Evolutionary conservation across 495 filamentous ascomycete genomes (phyloP).

Genomic region (Neurospora sp.): DNA sequence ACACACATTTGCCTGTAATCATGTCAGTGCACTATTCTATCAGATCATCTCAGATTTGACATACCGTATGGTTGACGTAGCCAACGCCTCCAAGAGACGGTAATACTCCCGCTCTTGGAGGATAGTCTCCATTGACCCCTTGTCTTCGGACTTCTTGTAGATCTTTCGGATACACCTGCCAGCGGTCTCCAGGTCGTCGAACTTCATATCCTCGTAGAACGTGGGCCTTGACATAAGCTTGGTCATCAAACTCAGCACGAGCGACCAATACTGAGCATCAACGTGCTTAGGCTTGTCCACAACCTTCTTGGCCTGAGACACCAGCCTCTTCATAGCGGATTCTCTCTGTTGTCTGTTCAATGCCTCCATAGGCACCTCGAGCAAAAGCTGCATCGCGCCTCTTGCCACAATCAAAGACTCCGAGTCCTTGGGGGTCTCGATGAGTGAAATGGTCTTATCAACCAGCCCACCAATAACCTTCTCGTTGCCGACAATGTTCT

Average conservation of each 20-base stretch:
- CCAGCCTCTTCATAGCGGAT: conserved; percentile 13
- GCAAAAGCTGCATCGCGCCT: conserved; percentile 13
- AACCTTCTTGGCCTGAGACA: conserved; percentile 6
- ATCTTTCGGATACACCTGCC: conserved; percentile 11
- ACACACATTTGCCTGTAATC: conserved; percentile 21
- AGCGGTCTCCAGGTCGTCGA: conserved; percentile 15
- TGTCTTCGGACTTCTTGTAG: conserved; percentile 4
- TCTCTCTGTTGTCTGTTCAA: conserved; percentile 15
- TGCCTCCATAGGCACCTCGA: conserved; percentile 9
- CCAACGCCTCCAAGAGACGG: conserved; percentile 19
- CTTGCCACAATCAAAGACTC: conserved; percentile 4
- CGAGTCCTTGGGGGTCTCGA: conserved; percentile 9
- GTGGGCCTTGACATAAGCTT: conserved; percentile 38
- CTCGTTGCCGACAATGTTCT: conserved; percentile 11
- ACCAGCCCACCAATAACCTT: conserved; percentile 12
- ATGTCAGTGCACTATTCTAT: not conserved
- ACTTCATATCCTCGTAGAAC: conserved; percentile 33
- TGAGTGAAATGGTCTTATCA: conserved; percentile 6
- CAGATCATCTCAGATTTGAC: not conserved
- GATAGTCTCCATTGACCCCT: conserved; percentile 1
- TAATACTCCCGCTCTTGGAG: conserved; percentile 9
- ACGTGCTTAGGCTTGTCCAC: not conserved
- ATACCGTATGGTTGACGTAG: conserved; percentile 21
- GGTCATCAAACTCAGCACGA: conserved; percentile 34
- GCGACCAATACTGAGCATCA: conserved; percentile 14